Evolutionary conservation across 768 basidiomycete genomes (phyloP).

Genomic region (Leccinellum albellum): DNA sequence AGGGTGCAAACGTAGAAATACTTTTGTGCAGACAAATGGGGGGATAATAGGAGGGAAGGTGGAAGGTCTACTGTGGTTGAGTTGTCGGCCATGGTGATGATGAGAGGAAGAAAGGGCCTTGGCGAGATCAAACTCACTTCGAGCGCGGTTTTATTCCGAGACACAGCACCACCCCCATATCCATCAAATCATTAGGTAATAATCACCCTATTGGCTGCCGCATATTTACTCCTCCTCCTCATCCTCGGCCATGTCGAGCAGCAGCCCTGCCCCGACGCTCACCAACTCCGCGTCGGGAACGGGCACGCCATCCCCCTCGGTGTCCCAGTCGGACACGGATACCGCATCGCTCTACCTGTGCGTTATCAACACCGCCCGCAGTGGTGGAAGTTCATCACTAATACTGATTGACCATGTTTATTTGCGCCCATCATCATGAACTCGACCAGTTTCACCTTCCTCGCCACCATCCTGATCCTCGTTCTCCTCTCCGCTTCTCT

Average conservation of each 20-base stretch:
- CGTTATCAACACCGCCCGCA: background rate
- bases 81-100: slow-evolving; percentile 18
- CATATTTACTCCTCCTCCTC: no score
- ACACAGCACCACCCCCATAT: slow-evolving; percentile 20
- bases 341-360: slow-evolving; percentile 31
- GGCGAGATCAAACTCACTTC: no score
- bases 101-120: background rate
- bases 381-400: slow-evolving; percentile 8
- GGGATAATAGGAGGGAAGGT: slow-evolving; percentile 64
- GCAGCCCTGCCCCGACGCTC: background rate
- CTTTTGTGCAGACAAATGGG: slow-evolving; percentile 81
- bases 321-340: slow-evolving; percentile 1
- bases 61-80: slow-evolving; percentile 39
- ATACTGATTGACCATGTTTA: slow-evolving; percentile 2
- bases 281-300: background rate
- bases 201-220: background rate
- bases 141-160: slow-evolving; percentile 3
- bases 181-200: slow-evolving; percentile 23
- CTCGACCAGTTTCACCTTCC: slow-evolving; percentile 58
- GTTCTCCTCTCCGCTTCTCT: slow-evolving; percentile 62
- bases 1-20: slow-evolving; percentile 89
- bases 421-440: slow-evolving; percentile 8
- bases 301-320: slow-evolving; percentile 2
- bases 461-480: slow-evolving; percentile 67
- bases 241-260: slow-evolving; percentile 15